Conservation (phyloP, 805 yeast genomes). For the Monosporozyma servazzii region DNA sequence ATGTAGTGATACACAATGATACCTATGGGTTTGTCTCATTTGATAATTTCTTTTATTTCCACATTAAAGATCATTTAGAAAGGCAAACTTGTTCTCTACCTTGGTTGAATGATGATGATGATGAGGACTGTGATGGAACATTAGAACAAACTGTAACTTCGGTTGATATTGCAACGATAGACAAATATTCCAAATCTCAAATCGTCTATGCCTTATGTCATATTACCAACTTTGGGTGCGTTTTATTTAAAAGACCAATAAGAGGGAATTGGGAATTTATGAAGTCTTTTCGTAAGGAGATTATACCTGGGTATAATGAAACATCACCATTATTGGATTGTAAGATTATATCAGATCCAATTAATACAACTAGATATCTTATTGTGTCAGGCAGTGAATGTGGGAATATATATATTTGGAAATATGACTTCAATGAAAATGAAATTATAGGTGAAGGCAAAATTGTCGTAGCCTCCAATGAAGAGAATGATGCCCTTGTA, state of each 20-base stretch:
- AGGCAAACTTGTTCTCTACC: constrained; percentile 1
- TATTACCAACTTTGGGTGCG: constrained; percentile 16
- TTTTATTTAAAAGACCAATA: constrained; percentile 13
- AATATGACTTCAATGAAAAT: constrained; percentile 9
- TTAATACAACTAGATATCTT: constrained; percentile 2
- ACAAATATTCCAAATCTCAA: constrained; percentile 9
- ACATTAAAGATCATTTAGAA: constrained; percentile 6
- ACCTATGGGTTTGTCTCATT: constrained; percentile 7
- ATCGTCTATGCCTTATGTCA: constrained; percentile 9
- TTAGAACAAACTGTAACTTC: constrained; percentile 4
- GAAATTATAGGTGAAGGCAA: constrained; percentile 2
- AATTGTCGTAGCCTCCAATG: not conserved
- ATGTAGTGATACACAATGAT: not conserved
- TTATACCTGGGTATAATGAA: constrained; percentile 1
- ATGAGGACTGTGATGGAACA: not conserved
- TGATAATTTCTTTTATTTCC: constrained; percentile 11
- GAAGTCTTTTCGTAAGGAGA: not conserved
- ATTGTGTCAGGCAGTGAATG: constrained; percentile 17
- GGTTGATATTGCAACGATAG: constrained; percentile 10
- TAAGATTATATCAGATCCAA: constrained; percentile 1
- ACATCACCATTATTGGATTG: constrained; percentile 12
- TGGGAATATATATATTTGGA: constrained; percentile 14
- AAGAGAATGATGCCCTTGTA: not conserved
- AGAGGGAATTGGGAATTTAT: constrained; percentile 17
- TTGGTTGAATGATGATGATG: not conserved